Conservation (phyloP, 192 early-diverging fungal species). For the Linnemannia exigua region DNA sequence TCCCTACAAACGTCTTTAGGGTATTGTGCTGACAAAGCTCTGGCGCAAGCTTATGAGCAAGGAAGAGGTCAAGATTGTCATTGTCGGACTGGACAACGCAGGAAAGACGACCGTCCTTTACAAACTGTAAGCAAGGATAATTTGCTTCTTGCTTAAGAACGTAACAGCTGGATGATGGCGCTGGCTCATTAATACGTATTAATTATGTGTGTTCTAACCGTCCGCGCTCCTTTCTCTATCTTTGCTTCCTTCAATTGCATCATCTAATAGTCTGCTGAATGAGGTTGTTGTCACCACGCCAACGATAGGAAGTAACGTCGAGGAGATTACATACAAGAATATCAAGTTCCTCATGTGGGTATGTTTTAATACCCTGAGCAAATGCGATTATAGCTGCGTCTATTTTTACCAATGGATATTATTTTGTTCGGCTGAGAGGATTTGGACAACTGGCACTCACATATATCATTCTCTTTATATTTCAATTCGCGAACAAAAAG, state of each 20-base stretch:
- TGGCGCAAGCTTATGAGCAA: conserved; percentile 72
- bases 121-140: conserved; percentile 60
- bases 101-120: conserved; percentile 79
- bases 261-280: conserved; percentile 61
- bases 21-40: conserved; percentile 69
- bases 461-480: neutral
- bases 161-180: neutral
- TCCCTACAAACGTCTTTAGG: conserved; percentile 33
- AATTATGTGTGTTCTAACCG: neutral
- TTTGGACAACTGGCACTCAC: neutral
- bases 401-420: neutral
- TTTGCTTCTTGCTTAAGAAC: neutral
- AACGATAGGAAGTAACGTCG: conserved; percentile 80
- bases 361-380: conserved; percentile 41
- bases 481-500: conserved; percentile 24
- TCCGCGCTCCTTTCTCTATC: neutral
- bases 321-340: conserved; percentile 78
- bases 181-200: neutral
- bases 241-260: neutral
- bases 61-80: conserved; percentile 77
- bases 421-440: neutral
- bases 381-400: neutral
- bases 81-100: conserved; percentile 81
- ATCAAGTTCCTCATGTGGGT: conserved; percentile 81
- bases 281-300: conserved; percentile 77